phyloP scores from a whole-genome alignment of 2,329 filamentous ascomycete species.

The Colletotrichum echinochloae region DNA sequence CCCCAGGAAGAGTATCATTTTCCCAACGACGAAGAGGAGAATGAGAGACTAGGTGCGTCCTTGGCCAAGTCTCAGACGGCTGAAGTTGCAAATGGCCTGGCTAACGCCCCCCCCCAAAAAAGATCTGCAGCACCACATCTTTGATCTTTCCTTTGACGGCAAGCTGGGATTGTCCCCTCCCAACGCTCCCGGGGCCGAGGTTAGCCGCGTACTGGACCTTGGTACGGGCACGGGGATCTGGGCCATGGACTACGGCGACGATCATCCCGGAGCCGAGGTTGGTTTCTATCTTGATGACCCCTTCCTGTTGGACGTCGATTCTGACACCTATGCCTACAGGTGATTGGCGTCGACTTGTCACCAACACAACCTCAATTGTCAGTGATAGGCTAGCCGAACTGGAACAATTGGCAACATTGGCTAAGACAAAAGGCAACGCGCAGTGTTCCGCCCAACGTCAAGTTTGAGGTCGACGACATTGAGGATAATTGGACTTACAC shows the following conservation, averaged over 20 bases:
- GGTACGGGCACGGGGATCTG: slow-evolving; percentile 48
- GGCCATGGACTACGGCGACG: slow-evolving; percentile 58
- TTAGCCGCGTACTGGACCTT: slow-evolving; percentile 44
- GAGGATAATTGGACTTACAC: slow-evolving; percentile 46
- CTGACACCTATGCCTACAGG: slow-evolving; percentile 21
- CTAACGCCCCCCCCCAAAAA: slow-evolving; percentile 1
- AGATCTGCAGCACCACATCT: slow-evolving; percentile 67
- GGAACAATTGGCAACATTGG: too few species aligned
- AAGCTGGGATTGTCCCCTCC: slow-evolving; percentile 35
- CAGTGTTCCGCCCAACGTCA: slow-evolving; percentile 55
- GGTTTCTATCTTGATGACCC: background rate
- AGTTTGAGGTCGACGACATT: slow-evolving; percentile 55
- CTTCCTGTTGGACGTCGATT: too few species aligned
- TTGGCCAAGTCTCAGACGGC: too few species aligned
- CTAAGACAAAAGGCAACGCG: background rate
- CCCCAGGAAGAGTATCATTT: slow-evolving; percentile 37
- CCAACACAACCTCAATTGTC: slow-evolving; percentile 55
- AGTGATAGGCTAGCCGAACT: background rate
- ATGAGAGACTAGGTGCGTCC: slow-evolving; percentile 35
- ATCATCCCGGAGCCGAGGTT: slow-evolving; percentile 49
- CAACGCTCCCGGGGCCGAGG: slow-evolving; percentile 38
- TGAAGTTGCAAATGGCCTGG: too few species aligned
- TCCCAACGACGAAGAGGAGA: slow-evolving; percentile 41
- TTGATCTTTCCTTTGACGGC: slow-evolving; percentile 57
- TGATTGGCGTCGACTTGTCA: slow-evolving; percentile 55